These are phyloP conservation scores for Adansonia gregorii DNA, from an alignment of 441 rosid genomes.

Conservation along the genomic window DNA sequence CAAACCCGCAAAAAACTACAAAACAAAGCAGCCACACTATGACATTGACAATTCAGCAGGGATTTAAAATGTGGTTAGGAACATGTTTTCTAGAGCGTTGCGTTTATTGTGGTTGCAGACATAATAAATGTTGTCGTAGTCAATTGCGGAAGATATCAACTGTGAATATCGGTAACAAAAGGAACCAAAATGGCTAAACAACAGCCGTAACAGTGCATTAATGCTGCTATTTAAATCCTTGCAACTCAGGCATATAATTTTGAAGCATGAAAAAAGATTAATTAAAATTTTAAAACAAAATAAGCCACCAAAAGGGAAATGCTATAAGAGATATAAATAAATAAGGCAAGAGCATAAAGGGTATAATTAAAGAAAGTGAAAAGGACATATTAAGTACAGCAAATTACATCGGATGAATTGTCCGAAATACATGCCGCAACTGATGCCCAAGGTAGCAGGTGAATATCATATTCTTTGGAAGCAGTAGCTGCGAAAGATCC, in stretches of 20 bases:
- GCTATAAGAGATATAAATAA: background rate
- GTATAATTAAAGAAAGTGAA: background rate
- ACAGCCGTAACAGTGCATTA: no score
- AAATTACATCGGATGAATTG: conserved; percentile 63
- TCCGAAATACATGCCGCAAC: conserved; percentile 92
- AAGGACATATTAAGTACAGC: conserved; percentile 25
- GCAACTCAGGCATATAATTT: conserved; percentile 4
- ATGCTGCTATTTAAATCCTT: no score
- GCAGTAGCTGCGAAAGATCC: conserved; percentile 84
- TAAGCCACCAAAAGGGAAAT: conserved; percentile 1
- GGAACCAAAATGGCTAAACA: no score
- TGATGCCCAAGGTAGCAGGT: conserved; percentile 95
- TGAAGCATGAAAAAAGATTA: background rate
- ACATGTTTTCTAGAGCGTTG: no score
- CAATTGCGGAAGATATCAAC: no score
- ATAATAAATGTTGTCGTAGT: no score
- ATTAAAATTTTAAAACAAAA: background rate
- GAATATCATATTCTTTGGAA: conserved; percentile 91
- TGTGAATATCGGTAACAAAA: no score
- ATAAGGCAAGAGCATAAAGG: background rate
- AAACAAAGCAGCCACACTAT: conserved; percentile 6
- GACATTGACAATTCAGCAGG: background rate
- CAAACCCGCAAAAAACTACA: background rate
- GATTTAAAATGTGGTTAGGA: no score
- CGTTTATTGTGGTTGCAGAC: no score